Conservation (phyloP, 1,284 basidiomycete species). For the Neotropicomus parvogracilis region DNA sequence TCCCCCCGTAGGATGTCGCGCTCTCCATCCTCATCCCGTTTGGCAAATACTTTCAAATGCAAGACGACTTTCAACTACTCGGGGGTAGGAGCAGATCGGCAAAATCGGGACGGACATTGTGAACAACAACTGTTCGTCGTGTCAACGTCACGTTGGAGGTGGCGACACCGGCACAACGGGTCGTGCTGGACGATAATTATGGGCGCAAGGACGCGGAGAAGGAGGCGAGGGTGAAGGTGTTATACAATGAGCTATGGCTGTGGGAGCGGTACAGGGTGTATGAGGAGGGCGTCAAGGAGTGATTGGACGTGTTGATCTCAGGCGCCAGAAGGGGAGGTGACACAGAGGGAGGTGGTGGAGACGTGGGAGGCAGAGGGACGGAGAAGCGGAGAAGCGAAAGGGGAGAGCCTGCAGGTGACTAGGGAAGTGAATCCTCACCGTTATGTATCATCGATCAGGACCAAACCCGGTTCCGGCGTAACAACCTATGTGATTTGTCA, state of each 20-base stretch:
- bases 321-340: too few relatives aligned
- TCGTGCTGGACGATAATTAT: slow-evolving; percentile 76
- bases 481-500: too few relatives aligned
- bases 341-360: too few relatives aligned
- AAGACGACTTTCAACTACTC: slow-evolving; percentile 97
- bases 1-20: slow-evolving; percentile 75
- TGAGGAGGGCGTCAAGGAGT: slow-evolving; percentile 62
- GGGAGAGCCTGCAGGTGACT: too few relatives aligned
- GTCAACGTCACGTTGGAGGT: slow-evolving; percentile 83
- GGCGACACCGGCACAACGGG: slow-evolving; percentile 54
- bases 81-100: slow-evolving; percentile 88
- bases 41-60: slow-evolving; percentile 98
- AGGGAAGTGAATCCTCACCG: too few relatives aligned
- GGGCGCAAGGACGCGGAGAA: slow-evolving; percentile 68
- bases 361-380: too few relatives aligned
- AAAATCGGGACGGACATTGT: slow-evolving; percentile 98
- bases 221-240: slow-evolving; percentile 63
- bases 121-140: slow-evolving; percentile 99
- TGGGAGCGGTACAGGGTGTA: slow-evolving; percentile 59
- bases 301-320: slow-evolving; percentile 59
- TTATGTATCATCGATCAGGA: too few relatives aligned
- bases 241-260: slow-evolving; percentile 66
- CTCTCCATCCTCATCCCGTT: slow-evolving; percentile 86
- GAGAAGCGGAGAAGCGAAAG: too few relatives aligned
- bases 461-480: too few relatives aligned